Conservation (phyloP, 305 asterid species). For the Solanum hybrid region DNA sequence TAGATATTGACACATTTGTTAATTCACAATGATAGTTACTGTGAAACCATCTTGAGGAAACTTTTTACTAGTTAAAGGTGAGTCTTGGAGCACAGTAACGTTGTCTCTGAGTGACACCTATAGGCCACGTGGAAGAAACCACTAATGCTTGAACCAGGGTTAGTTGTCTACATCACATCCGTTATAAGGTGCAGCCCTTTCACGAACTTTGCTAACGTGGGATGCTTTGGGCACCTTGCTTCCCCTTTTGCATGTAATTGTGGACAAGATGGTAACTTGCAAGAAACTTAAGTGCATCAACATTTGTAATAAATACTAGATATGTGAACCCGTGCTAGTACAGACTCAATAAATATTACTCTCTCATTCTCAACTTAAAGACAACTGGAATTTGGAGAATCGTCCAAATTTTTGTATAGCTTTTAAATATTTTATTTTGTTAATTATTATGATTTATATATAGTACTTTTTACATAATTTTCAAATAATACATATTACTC, state of each 20-base stretch:
- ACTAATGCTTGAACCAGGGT: neutral
- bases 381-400: neutral
- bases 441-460: neutral
- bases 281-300: neutral
- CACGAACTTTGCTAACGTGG: neutral
- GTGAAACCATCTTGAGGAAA: neutral
- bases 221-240: neutral
- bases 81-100: neutral
- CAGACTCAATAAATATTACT: neutral
- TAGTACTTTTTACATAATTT: too few relatives aligned
- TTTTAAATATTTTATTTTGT: too few relatives aligned
- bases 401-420: too few relatives aligned
- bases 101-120: neutral
- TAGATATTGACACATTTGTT: neutral
- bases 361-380: neutral
- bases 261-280: neutral
- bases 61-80: constrained; percentile 18
- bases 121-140: neutral
- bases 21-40: neutral
- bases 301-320: neutral
- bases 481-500: neutral
- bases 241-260: neutral
- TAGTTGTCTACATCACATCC: neutral
- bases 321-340: neutral
- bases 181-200: neutral